Conservation (phyloP, 495 filamentous ascomycete genomes). For the Penicillium pancosmium region DNA sequence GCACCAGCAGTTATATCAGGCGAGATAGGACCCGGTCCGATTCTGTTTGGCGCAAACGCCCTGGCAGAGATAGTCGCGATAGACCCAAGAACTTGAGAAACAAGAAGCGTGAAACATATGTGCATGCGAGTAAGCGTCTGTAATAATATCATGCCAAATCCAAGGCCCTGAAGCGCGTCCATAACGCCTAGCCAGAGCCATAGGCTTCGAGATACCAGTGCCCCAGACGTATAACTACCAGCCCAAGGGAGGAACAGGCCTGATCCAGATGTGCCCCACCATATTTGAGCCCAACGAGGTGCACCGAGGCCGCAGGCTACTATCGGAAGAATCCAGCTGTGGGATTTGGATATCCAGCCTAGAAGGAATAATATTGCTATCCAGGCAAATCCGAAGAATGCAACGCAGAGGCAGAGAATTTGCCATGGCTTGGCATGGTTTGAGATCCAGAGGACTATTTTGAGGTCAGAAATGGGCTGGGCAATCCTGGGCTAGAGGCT, state of each 20-base stretch:
- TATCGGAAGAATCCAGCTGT: constrained; percentile 55
- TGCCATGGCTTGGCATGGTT: constrained; percentile 49
- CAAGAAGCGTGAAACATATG: constrained; percentile 53
- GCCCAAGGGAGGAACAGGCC: constrained; percentile 54
- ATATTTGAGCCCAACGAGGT: constrained; percentile 55
- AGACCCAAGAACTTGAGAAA: constrained; percentile 54
- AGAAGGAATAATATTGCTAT: constrained; percentile 42
- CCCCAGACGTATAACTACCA: constrained; percentile 44
- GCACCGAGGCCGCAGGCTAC: constrained; percentile 54
- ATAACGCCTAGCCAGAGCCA: constrained; percentile 57
- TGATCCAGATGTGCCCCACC: constrained; percentile 53
- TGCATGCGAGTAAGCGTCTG: constrained; percentile 54
- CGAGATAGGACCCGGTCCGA: constrained; percentile 52
- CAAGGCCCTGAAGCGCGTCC: constrained; percentile 51
- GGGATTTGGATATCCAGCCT: constrained; percentile 44
- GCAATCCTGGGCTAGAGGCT: neutral
- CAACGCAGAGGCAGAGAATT: constrained; percentile 44
- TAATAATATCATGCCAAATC: constrained; percentile 55
- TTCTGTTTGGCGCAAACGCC: constrained; percentile 49
- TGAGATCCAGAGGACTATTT: constrained; percentile 50
- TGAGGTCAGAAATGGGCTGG: neutral
- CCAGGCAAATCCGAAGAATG: constrained; percentile 52
- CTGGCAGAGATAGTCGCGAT: constrained; percentile 52
- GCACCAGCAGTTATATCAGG: constrained; percentile 47
- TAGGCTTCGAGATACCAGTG: constrained; percentile 48